Evolutionary conservation across 2,329 filamentous ascomycete species (phyloP), one percentile per base, ranked within the genome.

Genomic region (Daldinia eschscholtzii): DNA sequence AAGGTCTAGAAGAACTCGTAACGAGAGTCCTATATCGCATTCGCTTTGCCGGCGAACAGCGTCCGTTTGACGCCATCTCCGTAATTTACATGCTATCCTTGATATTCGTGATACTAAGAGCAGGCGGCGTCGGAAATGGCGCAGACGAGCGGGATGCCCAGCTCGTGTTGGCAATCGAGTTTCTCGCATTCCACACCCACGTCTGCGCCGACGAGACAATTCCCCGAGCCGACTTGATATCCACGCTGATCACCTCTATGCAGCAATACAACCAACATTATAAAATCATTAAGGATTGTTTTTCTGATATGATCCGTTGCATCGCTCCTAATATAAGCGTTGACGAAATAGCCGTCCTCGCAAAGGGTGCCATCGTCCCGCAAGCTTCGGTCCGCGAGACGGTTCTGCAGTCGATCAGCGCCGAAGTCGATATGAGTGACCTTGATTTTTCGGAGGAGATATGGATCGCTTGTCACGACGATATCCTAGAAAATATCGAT

Each of bases 391-490:
- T 98, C 39, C 89, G 96, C 67, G 93, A 92, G 13, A 91, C 94
- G 4, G 91, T 95, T 6, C 83, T 99, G 44, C 95, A 98, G 80
- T 92, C 92, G 6, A 95, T 98, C 75, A 94, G 94, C 76, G 89
- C 93, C 20, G 94, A 98, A 72, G 89, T 99, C 52, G 95, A 98
- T 78, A 88, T 99, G 83, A 94, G 91, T 64, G 94, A 98, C 59
- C 85, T 94, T 37, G 87, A 90, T 33, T 96, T 94, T 76, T 96
- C 92, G 2, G 91, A 96, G 68, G 93, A 98, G 78, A 92, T 99
- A 23, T 99, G 94, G 94, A 86, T 99, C 46, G 93, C 93, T 48
- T 95, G 91, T 76, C 94, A 99, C 75, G 96, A 99, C 72, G 93
- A 97, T 74, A 89, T 93, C 20, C 89, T 92, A 48, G 94, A 98